Base-by-base conservation (phyloP, 2,329 filamentous ascomycete genomes). In the Neonectria sp. region DNA sequence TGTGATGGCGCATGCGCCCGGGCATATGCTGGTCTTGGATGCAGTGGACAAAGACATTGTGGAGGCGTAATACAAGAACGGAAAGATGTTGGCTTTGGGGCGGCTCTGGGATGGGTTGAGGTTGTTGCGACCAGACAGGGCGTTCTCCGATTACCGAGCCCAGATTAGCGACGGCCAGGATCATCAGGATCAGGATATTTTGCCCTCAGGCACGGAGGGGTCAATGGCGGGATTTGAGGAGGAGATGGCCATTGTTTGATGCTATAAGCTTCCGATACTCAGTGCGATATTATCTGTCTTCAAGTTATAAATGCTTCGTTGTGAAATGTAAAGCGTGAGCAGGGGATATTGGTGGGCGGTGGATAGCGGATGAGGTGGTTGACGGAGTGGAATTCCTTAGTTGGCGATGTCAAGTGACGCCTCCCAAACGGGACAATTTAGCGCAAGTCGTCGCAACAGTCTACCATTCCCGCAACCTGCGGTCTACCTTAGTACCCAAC, bases 1-100 rank as follows among this genome's bases (percentile, higher is more conserved):
- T 1, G 82, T 91, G 2, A 89, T 92, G 82, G 86, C 85, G 1
- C 90, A 92, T 79, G 85, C 86, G 21, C 89, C 89, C 1, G 89
- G 89, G 0, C 83, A 90, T 75, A 92, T 92, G 89, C 74, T 91
- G 48, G 79, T 91, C 2, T 76, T 90, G 59, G 89, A 92, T 77
- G 79, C 81, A 55, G 79, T 73, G 25, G 82, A 85, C 62, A 78
- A 80, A 12, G 84, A 88, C 53, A 67, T 76, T 31, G 48, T 67
- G 13, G 46, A 49, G 3, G 21, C 8, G 51, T 37, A 17, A 31
- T 29, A 15, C 51, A n/a, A 17, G 25, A 31, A 29, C 21, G 11
- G 48, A 33, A 52, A 35, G 31, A 5, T 7, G 31, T 15, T 24
- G 51, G 25, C 25, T 6, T 25, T 51, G n/a, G n/a, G 40, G 9